Conservation (phyloP, 2,329 filamentous ascomycete genomes). For the Cercospora zeina region DNA sequence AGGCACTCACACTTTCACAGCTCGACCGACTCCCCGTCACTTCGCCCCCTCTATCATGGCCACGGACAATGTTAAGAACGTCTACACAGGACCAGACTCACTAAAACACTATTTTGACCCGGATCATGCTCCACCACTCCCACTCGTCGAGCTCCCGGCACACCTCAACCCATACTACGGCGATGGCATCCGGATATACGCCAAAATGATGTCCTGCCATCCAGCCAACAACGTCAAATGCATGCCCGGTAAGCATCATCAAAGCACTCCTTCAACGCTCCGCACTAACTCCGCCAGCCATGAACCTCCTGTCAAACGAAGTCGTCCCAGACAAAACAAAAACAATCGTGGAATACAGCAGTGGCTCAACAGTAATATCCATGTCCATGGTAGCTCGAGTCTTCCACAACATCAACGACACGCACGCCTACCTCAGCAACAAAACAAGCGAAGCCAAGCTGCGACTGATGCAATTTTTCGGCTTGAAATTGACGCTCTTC, state of each 20-base stretch:
- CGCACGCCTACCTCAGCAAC: conserved; percentile 59
- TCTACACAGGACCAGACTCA: conserved; percentile 60
- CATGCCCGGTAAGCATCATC: conserved; percentile 54
- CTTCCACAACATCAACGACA: conserved; percentile 54
- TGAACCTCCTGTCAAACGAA: conserved; percentile 25
- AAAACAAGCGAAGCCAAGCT: conserved; percentile 58
- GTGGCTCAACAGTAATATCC: conserved; percentile 63
- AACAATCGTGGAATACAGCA: conserved; percentile 61
- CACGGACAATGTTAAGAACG: conserved; percentile 44
- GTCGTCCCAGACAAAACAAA: conserved; percentile 42
- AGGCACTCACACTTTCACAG: neutral
- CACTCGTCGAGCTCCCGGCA: conserved; percentile 61
- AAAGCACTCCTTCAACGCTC: neutral
- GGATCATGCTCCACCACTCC: conserved; percentile 58
- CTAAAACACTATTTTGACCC: conserved; percentile 62
- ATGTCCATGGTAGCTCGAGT: conserved; percentile 58
- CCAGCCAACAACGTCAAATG: conserved; percentile 66
- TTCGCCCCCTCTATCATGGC: neutral
- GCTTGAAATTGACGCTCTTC: conserved; percentile 56
- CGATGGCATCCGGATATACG: conserved; percentile 63
- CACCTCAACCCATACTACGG: conserved; percentile 57
- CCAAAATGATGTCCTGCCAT: conserved; percentile 66
- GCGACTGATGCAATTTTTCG: conserved; percentile 61
- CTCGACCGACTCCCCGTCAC: neutral
- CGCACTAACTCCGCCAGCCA: conserved; percentile 13